Percentiles rank a stretch among this genome's conserved stretches.
Conservation (phyloP, 805 yeast species). For the Scheffersomyces ergatensis region DNA sequence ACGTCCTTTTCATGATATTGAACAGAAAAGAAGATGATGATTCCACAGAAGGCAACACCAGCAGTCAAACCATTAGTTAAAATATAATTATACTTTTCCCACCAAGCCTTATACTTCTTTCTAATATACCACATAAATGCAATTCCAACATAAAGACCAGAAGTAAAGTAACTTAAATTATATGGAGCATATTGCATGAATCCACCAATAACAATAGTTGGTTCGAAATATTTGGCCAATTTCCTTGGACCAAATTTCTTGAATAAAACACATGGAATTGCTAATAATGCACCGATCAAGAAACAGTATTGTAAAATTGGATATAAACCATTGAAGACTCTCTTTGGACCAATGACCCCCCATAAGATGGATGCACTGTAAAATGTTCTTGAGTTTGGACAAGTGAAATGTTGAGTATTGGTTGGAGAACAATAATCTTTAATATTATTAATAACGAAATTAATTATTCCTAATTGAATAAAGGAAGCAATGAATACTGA, state of each 20-base stretch:
- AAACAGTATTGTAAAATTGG: slow-evolving; percentile 51
- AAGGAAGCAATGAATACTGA: slow-evolving; percentile 19
- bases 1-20: slow-evolving; percentile 41
- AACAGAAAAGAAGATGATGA: slow-evolving; percentile 54
- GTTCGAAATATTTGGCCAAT: slow-evolving; percentile 38
- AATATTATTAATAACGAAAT: slow-evolving; percentile 15
- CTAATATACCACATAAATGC: slow-evolving; percentile 51
- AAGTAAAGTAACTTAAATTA: slow-evolving; percentile 45
- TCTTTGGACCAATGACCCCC: slow-evolving; percentile 54
- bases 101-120: slow-evolving; percentile 47
- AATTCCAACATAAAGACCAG: slow-evolving; percentile 51
- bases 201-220: slow-evolving; percentile 48
- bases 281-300: slow-evolving; percentile 43
- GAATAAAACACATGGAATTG: slow-evolving; percentile 14
- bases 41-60: slow-evolving; percentile 55
- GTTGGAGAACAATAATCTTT: slow-evolving; percentile 17
- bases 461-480: slow-evolving; percentile 18
- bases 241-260: slow-evolving; percentile 14
- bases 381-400: slow-evolving; percentile 29
- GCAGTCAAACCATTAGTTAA: slow-evolving; percentile 51
- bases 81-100: slow-evolving; percentile 67
- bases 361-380: slow-evolving; percentile 47
- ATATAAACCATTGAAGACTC: slow-evolving; percentile 50
- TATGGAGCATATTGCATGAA: slow-evolving; percentile 43
- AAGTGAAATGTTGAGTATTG: slow-evolving; percentile 21